Evolutionary conservation across 2,329 filamentous ascomycete species (phyloP).

Genomic region (Fusarium concolor): DNA sequence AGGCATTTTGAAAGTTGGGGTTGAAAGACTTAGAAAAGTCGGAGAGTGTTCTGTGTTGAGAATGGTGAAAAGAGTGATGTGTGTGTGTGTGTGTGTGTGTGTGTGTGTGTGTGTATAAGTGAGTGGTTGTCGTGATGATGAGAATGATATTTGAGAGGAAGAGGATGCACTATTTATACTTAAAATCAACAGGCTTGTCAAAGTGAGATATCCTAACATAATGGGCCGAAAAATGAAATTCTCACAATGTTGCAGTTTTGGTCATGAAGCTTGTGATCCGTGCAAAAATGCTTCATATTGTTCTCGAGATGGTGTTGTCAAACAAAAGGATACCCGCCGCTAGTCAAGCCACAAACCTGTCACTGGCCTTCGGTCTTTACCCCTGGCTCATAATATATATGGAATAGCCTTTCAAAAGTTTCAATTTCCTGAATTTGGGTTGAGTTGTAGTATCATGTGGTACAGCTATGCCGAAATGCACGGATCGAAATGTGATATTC

Average conservation of each 20-base stretch:
- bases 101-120: slow-evolving; percentile 33
- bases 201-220: neutral
- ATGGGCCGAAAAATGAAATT: slow-evolving; percentile 13
- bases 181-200: neutral
- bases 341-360: slow-evolving; percentile 17
- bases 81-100: neutral
- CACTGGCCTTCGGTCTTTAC: slow-evolving; percentile 12
- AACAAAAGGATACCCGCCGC: slow-evolving; percentile 22
- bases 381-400: neutral
- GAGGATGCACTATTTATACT: slow-evolving; percentile 39
- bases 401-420: neutral
- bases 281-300: slow-evolving; percentile 39
- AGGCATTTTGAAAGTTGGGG: slow-evolving; percentile 49
- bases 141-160: slow-evolving; percentile 4
- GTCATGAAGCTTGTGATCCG: slow-evolving; percentile 32
- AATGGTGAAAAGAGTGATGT: slow-evolving; percentile 42
- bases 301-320: slow-evolving; percentile 42
- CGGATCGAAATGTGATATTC: slow-evolving; percentile 2
- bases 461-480: slow-evolving; percentile 8
- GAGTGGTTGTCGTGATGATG: slow-evolving; percentile 31
- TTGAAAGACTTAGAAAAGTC: slow-evolving; percentile 44
- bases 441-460: slow-evolving; percentile 12
- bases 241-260: slow-evolving; percentile 4
- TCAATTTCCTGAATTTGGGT: neutral
- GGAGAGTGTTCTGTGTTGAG: slow-evolving; percentile 41